Conservation (phyloP, 495 filamentous ascomycete species). For the Neurospora terricola region DNA sequence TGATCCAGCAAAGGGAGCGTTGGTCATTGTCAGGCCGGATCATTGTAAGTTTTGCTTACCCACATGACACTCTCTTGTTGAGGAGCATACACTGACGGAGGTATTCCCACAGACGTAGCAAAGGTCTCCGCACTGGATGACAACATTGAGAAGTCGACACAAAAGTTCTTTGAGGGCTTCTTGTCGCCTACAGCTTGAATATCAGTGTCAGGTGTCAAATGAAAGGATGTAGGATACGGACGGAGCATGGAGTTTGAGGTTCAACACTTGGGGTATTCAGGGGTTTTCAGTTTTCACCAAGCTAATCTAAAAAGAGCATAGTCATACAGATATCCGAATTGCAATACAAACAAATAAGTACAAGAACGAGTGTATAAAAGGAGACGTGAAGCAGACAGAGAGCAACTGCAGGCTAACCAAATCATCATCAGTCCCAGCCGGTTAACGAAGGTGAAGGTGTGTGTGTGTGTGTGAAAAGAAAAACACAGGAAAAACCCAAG, state of each 20-base stretch:
- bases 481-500: background rate
- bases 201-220: rapidly evolving
- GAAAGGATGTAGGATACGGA: background rate
- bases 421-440: background rate
- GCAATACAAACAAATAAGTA: background rate
- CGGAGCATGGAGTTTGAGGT: background rate
- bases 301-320: background rate
- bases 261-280: background rate
- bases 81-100: no score
- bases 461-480: background rate
- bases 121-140: conserved; percentile 15
- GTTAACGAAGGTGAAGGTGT: background rate
- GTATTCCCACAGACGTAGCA: conserved; percentile 22
- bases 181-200: background rate
- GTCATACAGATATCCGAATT: background rate
- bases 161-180: conserved; percentile 16
- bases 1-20: conserved; percentile 38
- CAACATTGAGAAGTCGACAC: background rate
- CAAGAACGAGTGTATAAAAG: background rate
- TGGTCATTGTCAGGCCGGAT: conserved; percentile 57
- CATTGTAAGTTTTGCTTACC: conserved; percentile 58
- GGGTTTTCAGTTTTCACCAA: background rate
- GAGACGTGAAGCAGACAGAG: background rate
- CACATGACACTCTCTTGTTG: no score
- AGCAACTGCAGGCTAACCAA: background rate